Conservation (phyloP, 2,329 filamentous ascomycete species). For the Fusarium papillatum region DNA sequence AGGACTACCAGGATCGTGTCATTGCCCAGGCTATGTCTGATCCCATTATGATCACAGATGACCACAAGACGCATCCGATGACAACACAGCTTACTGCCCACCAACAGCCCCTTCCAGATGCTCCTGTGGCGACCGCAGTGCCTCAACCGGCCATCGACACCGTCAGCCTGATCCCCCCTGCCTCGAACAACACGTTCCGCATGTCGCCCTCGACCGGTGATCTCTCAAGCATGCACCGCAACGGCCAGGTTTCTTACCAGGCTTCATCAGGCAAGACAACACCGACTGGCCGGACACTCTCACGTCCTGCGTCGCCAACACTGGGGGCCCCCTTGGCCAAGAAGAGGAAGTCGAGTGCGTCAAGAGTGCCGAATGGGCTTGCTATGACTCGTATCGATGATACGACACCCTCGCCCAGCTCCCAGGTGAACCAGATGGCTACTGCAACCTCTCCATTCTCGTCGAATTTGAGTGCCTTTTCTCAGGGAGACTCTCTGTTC, state of each 20-base stretch:
- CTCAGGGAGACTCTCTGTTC: constrained; percentile 61
- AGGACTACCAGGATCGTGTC: constrained; percentile 81
- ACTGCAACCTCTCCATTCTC: constrained; percentile 67
- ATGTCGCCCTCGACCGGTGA: constrained; percentile 75
- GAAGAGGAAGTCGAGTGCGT: constrained; percentile 84
- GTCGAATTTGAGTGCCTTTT: constrained; percentile 59
- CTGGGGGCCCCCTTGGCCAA: constrained; percentile 78
- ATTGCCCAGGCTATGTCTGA: constrained; percentile 88
- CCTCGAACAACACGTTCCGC: constrained; percentile 60
- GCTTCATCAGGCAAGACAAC: constrained; percentile 49
- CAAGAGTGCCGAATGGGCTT: constrained; percentile 79
- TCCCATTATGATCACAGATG: constrained; percentile 97
- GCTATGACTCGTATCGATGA: constrained; percentile 90
- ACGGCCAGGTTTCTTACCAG: constrained; percentile 54
- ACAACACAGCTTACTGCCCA: constrained; percentile 43
- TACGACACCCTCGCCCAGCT: constrained; percentile 59
- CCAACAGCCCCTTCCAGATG: constrained; percentile 47
- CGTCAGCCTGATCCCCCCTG: constrained; percentile 49
- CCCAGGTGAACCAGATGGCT: constrained; percentile 55
- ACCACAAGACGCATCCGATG: constrained; percentile 86
- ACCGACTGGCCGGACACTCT: constrained; percentile 62
- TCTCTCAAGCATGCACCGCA: constrained; percentile 69
- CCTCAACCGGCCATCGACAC: constrained; percentile 44
- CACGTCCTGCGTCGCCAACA: constrained; percentile 81
- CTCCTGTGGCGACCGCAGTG: constrained; percentile 27